Base-by-base conservation (phyloP, 1,139 yeast species). In the Scheffersomyces illinoinensis region DNA sequence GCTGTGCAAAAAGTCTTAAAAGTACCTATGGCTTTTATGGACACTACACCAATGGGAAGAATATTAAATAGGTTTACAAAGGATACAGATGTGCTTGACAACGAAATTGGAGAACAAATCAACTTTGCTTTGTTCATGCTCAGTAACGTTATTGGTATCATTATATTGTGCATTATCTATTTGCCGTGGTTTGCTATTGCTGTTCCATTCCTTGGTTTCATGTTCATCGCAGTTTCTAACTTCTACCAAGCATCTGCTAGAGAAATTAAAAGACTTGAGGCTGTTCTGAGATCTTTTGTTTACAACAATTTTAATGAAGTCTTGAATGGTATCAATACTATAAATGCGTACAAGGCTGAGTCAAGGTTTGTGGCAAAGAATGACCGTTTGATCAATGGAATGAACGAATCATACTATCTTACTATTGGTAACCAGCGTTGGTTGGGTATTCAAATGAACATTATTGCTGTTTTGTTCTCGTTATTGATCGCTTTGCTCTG, bases 41-140 rank as follows among this genome's bases (percentile, higher is more conserved):
- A 85, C 69, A 74, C 82, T 14, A 84, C 88, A 0, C 89, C 89
- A 14, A 76, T 83, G 71, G 89, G 89, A 20, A 76, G 88, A 68
- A 82, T 85, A 33, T 68, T 85, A 67, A 85, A 85, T 67, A 75
- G 89, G 63, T 85, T 85, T 66, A 89, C 96, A 0, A 91, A 90
- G 67, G 97, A 91, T 71, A 88, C 95, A 0, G 96, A 91, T 68
- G 87, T 88, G 48, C 75, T 91, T 64, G 97, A 91, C 70, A 89
- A 88, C 68, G 91, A 88, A 66, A 76, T 87, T 57, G 83, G 87
- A 50, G 88, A 86, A 61, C 86, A 83, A 68, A 62, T 84, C 51
- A 78, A 89, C 65, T 65, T 85, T 58, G 72, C 84, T 57, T 66
- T 83, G 51, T 81, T 78, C 58, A 79, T 87, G 1, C 65, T 82